Conservation (phyloP, 2,329 filamentous ascomycete genomes). For the Rutstroemia sydowiana region DNA sequence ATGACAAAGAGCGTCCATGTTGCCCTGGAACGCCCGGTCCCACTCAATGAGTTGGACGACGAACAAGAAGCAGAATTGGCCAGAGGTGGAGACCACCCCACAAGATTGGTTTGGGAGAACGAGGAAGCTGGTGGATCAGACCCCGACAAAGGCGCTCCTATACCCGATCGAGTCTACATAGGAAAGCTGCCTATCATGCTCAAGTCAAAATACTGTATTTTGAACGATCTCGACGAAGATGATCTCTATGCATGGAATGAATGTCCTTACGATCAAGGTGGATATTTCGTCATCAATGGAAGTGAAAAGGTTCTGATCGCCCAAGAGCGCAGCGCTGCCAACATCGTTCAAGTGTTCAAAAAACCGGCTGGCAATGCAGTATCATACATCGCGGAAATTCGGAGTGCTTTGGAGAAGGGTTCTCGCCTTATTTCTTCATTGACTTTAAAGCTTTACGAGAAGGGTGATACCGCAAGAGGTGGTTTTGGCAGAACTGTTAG, state of each 20-base stretch:
- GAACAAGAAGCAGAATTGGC: constrained; percentile 50
- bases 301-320: constrained; percentile 98
- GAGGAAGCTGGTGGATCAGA: constrained; percentile 34
- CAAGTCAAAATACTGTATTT: constrained; percentile 89
- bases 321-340: constrained; percentile 93
- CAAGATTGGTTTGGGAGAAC: constrained; percentile 53
- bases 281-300: constrained; percentile 99
- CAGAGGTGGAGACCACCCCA: constrained; percentile 50
- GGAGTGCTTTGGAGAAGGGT: constrained; percentile 93
- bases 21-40: constrained; percentile 67
- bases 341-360: constrained; percentile 98
- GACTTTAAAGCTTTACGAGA: constrained; percentile 81
- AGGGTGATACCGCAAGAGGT: constrained; percentile 72
- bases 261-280: constrained; percentile 95
- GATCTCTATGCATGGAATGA: constrained; percentile 88
- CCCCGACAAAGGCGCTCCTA: constrained; percentile 42
- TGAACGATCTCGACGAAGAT: constrained; percentile 76
- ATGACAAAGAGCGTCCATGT: constrained; percentile 80
- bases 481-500: constrained; percentile 83
- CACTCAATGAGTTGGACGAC: constrained; percentile 60
- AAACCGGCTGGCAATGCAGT: constrained; percentile 90
- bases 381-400: constrained; percentile 89
- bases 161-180: constrained; percentile 63
- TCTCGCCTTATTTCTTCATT: constrained; percentile 90
- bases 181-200: constrained; percentile 97